phyloP scores from a whole-genome alignment of 192 early-diverging fungal species.

The Coemansia sp. region DNA sequence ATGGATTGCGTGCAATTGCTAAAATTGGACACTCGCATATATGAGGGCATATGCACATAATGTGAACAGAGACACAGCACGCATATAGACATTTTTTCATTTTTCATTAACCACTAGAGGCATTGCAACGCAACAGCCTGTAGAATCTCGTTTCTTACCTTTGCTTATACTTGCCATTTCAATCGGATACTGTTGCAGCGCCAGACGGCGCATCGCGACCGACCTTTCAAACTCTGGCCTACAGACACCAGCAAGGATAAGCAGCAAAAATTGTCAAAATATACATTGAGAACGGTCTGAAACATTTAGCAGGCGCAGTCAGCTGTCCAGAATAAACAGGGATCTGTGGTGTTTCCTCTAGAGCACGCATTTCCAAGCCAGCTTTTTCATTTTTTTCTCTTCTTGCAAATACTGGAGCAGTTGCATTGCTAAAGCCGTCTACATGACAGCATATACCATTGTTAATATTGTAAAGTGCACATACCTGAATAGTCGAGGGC shows the following conservation, averaged over 20 bases:
- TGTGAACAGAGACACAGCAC: background rate
- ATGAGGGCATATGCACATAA: constrained; percentile 9
- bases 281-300: too few species aligned
- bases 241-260: background rate
- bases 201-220: constrained; percentile 47
- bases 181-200: constrained; percentile 40
- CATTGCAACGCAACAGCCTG: background rate
- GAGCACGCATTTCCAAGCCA: too few species aligned
- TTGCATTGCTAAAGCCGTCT: background rate
- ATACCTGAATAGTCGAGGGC: constrained; percentile 48
- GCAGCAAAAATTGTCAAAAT: background rate
- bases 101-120: background rate
- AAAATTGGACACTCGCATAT: constrained; percentile 8
- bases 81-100: background rate
- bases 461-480: constrained; percentile 2
- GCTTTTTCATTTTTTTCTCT: too few species aligned
- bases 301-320: background rate
- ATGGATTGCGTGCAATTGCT: constrained; percentile 4
- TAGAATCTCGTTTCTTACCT: constrained; percentile 19
- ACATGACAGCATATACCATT: background rate
- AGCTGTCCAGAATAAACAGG: too few species aligned
- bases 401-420: too few species aligned
- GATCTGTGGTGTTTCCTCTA: too few species aligned
- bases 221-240: constrained; percentile 49
- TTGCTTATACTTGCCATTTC: constrained; percentile 32